Conservation (phyloP, 164 flowering plant species). For the Piper longum region DNA sequence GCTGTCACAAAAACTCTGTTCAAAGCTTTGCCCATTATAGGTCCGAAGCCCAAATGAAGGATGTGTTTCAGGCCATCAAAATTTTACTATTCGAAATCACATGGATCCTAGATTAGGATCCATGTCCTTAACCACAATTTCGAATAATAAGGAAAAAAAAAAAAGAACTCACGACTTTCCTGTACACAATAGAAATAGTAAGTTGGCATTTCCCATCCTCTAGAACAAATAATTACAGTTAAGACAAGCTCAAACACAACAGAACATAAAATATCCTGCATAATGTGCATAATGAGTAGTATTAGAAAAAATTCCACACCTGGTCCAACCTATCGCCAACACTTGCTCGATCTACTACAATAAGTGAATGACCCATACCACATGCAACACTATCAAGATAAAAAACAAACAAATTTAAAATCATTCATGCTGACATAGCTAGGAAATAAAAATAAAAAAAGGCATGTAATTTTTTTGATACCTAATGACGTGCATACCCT, state of each 20-base stretch:
- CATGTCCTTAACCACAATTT: too few species aligned
- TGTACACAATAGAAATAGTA: too few species aligned
- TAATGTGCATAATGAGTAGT: neutral
- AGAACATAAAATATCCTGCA: neutral
- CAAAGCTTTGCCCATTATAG: too few species aligned
- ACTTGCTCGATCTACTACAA: conserved; percentile 71
- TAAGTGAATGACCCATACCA: conserved; percentile 81
- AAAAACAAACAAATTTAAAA: neutral
- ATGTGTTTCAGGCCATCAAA: too few species aligned
- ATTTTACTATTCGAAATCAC: too few species aligned
- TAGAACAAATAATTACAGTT: too few species aligned
- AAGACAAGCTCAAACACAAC: neutral
- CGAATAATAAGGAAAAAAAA: too few species aligned
- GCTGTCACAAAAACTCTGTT: too few species aligned
- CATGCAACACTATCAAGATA: conserved; percentile 67
- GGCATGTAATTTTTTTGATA: conserved; percentile 4
- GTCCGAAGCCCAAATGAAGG: too few species aligned
- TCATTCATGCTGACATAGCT: neutral
- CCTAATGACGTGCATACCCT: conserved; percentile 89
- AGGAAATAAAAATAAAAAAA: neutral
- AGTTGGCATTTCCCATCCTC: too few species aligned
- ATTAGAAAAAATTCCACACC: conserved; percentile 25
- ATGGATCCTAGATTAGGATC: too few species aligned
- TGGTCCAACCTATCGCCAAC: conserved; percentile 66
- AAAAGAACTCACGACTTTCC: too few species aligned